Conservation (phyloP, 257 asterid species). For the Handroanthus guayacan region DNA sequence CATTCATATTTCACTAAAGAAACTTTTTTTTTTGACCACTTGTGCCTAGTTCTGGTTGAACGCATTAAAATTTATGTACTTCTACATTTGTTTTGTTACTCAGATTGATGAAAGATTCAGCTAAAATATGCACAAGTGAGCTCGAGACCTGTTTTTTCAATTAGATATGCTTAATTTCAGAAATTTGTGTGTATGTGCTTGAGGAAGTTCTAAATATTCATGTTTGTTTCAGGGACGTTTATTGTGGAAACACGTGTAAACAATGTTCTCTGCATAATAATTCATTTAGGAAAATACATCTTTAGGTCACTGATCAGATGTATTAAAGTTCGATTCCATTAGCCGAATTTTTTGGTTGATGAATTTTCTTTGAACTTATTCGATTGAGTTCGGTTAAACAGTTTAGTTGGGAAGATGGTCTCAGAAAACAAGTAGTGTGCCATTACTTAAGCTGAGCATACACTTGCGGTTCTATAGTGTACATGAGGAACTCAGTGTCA, state of each 20-base stretch:
- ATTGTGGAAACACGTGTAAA: not conserved
- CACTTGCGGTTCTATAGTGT: constrained; percentile 4
- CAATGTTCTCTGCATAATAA: constrained; percentile 2
- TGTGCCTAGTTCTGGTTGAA: constrained; percentile 7
- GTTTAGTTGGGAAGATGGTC: not conserved
- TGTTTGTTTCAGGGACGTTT: constrained; percentile 5
- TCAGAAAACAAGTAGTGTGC: not conserved
- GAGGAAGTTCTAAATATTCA: constrained; percentile 8
- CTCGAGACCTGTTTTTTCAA: not conserved
- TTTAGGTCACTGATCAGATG: not conserved
- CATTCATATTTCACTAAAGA: not conserved
- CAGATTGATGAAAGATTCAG: not conserved
- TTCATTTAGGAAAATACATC: not conserved
- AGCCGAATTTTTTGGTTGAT: not conserved
- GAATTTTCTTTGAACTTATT: not conserved
- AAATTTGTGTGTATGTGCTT: constrained; percentile 4
- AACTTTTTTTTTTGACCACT: not conserved
- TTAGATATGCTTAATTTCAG: not conserved
- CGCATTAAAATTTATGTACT: not conserved
- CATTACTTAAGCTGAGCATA: not conserved
- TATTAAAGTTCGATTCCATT: not conserved
- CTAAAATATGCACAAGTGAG: not conserved
- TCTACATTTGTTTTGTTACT: not conserved
- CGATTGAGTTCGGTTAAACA: not conserved
- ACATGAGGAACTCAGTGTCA: not conserved